A percentile compares a stretch with the other conserved stretches of the same genome.
These are phyloP conservation scores for Parafenestella ontariensis DNA, from an alignment of 2,329 filamentous ascomycete species.

Conservation along the genomic window DNA sequence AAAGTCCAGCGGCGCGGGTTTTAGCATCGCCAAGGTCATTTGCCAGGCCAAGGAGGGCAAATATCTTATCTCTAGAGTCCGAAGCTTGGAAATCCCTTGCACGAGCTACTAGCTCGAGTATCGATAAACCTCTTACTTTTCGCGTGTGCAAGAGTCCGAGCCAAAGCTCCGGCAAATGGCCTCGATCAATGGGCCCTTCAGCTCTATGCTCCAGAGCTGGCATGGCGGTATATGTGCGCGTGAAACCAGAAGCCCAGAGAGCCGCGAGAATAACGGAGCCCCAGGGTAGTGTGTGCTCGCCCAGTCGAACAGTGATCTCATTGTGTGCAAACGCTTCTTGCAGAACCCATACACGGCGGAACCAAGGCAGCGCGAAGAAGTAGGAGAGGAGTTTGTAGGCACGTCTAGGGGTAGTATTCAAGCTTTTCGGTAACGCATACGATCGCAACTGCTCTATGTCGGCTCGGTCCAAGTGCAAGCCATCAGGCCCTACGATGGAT, in stretches of 20 bases:
- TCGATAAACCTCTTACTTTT: conserved; percentile 8
- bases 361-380: conserved; percentile 17
- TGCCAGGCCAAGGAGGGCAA: conserved; percentile 16
- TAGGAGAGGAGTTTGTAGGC: conserved; percentile 2
- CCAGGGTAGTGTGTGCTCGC: conserved; percentile 5
- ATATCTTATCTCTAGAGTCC: conserved; percentile 17
- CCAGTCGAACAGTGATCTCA: conserved; percentile 6
- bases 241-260: conserved; percentile 13
- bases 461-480: background rate
- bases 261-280: conserved; percentile 13
- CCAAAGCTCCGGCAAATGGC: conserved; percentile 15
- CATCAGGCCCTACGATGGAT: background rate
- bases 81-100: conserved; percentile 17
- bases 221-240: conserved; percentile 6
- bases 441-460: background rate
- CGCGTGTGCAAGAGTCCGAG: conserved; percentile 9
- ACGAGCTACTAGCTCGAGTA: conserved; percentile 13
- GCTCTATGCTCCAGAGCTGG: background rate
- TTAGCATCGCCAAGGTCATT: conserved; percentile 6
- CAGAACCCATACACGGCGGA: conserved; percentile 18
- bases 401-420: background rate
- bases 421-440: background rate
- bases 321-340: conserved; percentile 15
- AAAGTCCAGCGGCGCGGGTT: background rate
- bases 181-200: background rate